Base-by-base conservation (phyloP, 2,329 filamentous ascomycete species). In the Ophioceras dolichostomum region DNA sequence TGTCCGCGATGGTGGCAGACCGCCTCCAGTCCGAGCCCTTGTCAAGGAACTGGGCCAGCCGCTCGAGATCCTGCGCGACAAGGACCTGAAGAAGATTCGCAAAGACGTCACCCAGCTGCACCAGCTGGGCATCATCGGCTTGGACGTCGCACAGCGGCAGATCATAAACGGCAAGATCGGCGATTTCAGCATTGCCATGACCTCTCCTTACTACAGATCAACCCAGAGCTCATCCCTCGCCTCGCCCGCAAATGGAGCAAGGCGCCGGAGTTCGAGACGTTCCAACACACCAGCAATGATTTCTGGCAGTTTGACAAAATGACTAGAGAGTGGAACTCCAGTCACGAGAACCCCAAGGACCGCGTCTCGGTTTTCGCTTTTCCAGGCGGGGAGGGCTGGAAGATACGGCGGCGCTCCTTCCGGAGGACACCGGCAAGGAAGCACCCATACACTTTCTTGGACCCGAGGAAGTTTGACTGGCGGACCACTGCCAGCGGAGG, bases 151-250 rank as follows among this genome's bases (percentile, higher is more conserved):
- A 12, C 18, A 33, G 29, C 38, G 41, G 13, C 48, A 53, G 30
- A 5, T 49, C 10, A 39, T 51, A 35, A 39, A 34, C 38, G 40
- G 43, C 36, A 51, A 50, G 31, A 2, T 49, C 3, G 19, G 34
- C 35, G 47, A 53, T 38, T 49, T 54, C 31, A 52, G 49, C 41
- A 45, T 24, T 4, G 37, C 48, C 33, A 35, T 50, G 16, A 54
- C 51, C 5, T 12, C 41, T 6, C 50, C 51, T 10, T 49, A 54
- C 36, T 47, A 41, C 12, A 26, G 22, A 26, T 26, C 8, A 26
- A 26, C 22, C 22, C 7, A 12, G 22, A 26, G 22, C 22, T 26
- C 12, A 26, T 8, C 22, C 22, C 22, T 12, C 22, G 22, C 8
- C 22, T 26, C 22, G 12, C 22, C 22, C 22, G 8, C 22, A 12